phyloP scores from a whole-genome alignment of 306 rosid species.

The Biancaea sappan region DNA sequence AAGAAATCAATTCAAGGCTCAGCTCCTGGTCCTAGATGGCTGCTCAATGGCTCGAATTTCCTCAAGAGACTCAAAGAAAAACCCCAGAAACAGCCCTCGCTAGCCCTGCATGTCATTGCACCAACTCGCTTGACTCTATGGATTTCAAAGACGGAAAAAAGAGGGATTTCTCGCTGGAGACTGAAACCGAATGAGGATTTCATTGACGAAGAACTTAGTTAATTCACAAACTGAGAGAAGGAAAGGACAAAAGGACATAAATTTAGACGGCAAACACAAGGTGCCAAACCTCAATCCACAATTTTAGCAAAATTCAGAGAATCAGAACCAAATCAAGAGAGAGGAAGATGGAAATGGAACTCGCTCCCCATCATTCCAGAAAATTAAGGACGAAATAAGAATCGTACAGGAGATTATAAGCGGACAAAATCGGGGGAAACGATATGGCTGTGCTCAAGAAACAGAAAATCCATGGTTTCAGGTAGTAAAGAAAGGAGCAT shows the following conservation, averaged over 20 bases:
- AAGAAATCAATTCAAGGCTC: neutral
- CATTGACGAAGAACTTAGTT: neutral
- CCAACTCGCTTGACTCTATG: slow-evolving; percentile 1
- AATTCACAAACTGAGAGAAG: neutral
- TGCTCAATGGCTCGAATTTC: slow-evolving; percentile 18
- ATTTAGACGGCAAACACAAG: neutral
- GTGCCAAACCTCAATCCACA: neutral
- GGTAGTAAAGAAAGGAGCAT: slow-evolving; percentile 4
- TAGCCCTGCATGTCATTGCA: neutral
- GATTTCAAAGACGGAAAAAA: neutral
- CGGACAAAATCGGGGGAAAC: neutral
- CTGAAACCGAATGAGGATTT: slow-evolving; percentile 2
- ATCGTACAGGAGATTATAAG: neutral
- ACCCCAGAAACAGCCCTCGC: neutral
- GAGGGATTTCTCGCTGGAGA: neutral
- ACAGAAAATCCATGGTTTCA: slow-evolving; percentile 6
- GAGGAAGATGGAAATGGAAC: neutral
- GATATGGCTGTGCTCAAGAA: neutral
- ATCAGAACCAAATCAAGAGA: neutral
- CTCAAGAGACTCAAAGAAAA: neutral
- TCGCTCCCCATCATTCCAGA: neutral
- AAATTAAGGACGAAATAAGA: neutral
- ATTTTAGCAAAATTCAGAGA: neutral
- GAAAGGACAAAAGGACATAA: neutral
- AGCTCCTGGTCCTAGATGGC: neutral